Base-by-base conservation (phyloP, 169 alveolate species). In the Ophryocystis elektroscirrha region DNA sequence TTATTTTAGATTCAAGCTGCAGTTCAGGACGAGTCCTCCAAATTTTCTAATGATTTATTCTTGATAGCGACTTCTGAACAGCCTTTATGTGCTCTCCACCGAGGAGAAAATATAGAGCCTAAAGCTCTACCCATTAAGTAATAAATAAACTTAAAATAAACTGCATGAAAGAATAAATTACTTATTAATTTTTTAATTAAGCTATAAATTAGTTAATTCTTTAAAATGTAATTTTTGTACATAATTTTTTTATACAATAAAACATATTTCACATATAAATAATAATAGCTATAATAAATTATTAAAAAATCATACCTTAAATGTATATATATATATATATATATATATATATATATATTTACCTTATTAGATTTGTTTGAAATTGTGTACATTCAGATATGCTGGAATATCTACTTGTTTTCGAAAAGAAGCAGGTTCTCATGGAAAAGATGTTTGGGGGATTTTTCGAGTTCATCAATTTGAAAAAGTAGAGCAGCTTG, bases 341-440 rank as follows among this genome's bases (percentile, higher is more conserved):
- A n/a, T n/a, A n/a, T n/a, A n/a, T n/a, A n/a, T n/a, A n/a, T n/a
- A n/a, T n/a, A n/a, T n/a, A n/a, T n/a, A n/a, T n/a, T n/a, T n/a
- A n/a, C n/a, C n/a, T n/a, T n/a, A 42, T 5, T 42, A 5, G 48
- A 1, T 12, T 39, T 19, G 3, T n/a, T n/a, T n/a, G n/a, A 47
- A 5, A 16, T 2, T 20, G 12, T 19, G 16, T 6, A 20, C 18
- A 7, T 27, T 15, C n/a, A 75, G 80, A 62, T 89, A 82, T 60
- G 96, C 94, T 0, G 97, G 99, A 3, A 43, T 73, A 32, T 87
- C 97, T 37, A 72, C 97, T 2, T 91, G 98, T 52, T 94, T 94
- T 78, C 80, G 99, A 56, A 88, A 86, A 71, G 99, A 94, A 73
- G 98, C 99, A n/a, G 99, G 99, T 12, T 94, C 98, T 28, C 95